These are phyloP conservation scores for apple (Malus domestica) DNA, from an alignment of 306 rosid species.

Conservation along the genomic window ASM211411v1 NC_041796.1:3133001-3133500, in stretches of 20 bases:
- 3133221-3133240: slow-evolving; percentile 40
- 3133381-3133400: slow-evolving; percentile 77
- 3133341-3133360: slow-evolving; percentile 59
- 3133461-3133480: slow-evolving; percentile 50
- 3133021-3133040: no score
- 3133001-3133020: no score
- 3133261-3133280: slow-evolving; percentile 36
- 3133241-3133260: slow-evolving; percentile 61
- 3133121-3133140: slow-evolving; percentile 49
- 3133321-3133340: slow-evolving; percentile 30
- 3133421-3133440: slow-evolving; percentile 38
- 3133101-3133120: slow-evolving; percentile 80
- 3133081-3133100: slow-evolving; percentile 90
- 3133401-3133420: slow-evolving; percentile 56
- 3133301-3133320: slow-evolving; percentile 49
- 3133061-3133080: slow-evolving; percentile 61
- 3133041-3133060: slow-evolving; percentile 59
- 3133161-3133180: slow-evolving; percentile 64
- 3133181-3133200: slow-evolving; percentile 42
- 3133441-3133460: slow-evolving; percentile 78
- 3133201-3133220: slow-evolving; percentile 26
- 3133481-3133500: slow-evolving; percentile 71
- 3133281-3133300: slow-evolving; percentile 44
- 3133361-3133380: slow-evolving; percentile 37
- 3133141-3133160: slow-evolving; percentile 43